Evolutionary conservation across 805 yeast genomes (phyloP), one percentile per base, ranked within the genome.

Genomic region (Jamesozyma hellenica): DNA sequence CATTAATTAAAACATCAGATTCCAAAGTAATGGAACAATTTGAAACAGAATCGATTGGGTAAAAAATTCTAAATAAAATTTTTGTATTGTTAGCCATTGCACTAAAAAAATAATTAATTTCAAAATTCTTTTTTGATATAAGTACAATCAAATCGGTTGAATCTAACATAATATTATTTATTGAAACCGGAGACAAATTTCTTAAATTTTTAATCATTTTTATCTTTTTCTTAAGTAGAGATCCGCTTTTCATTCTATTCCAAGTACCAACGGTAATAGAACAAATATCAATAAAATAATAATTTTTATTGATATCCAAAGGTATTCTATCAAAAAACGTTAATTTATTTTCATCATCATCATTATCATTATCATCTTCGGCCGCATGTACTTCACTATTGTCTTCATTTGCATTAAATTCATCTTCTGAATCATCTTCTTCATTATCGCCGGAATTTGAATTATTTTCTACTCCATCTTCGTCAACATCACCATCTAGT

Each of bases 201-300:
- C 74, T 69, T 32, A 78, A 61, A 36, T 64, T 67, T 37, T 65
- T 64, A 18, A 79, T 60, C 26, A 56, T 51, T 8, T 61, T 53
- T 16, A 63, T 52, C 41, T 65, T 66, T 18, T 56, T 60, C 45
- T 36, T 61, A 39, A 51, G 49, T 31, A 68, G 61, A 40, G 69
- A 65, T 1, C 92, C 92, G 28, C 80, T 71, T 53, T 77, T 77
- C 45, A 80, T 71, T 48, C 94, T 64, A 58, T 82, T 87, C 94
- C 94, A 83, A 28, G 79, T 68, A 0, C 92, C 92, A 19, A 82
- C 88, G 0, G 82, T 73, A 9, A 82, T 66, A 9, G 84, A 76
- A 33, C 72, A 66, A 46, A 82, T 72, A 50, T 82, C 87, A 23
- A 82, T 70, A 43, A 80, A 74, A 51, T 75, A 72, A 56, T 82